Percentiles rank a stretch among this genome's conserved stretches.
phyloP scores from a whole-genome alignment of 768 basidiomycete genomes.

The Collybia nuda region DNA sequence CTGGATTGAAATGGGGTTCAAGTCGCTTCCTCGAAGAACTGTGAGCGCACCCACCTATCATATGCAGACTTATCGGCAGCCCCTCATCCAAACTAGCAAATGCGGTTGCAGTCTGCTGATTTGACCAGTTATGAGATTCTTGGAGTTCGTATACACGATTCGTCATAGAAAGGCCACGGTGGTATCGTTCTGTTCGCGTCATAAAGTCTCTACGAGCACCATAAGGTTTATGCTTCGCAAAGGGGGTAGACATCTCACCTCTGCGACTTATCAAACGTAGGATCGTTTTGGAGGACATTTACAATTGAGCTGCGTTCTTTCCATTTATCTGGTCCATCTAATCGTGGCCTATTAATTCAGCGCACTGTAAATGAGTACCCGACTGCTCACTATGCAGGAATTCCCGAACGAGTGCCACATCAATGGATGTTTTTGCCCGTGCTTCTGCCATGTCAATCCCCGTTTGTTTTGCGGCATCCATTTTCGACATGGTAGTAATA shows the following conservation, averaged over 20 bases:
- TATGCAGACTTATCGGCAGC: constrained; percentile 43
- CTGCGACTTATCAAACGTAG: constrained; percentile 56
- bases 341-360: neutral
- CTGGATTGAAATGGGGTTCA: constrained; percentile 22
- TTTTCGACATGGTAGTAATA: neutral
- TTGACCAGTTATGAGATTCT: constrained; percentile 51
- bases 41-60: constrained; percentile 30
- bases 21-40: constrained; percentile 3
- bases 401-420: constrained; percentile 40
- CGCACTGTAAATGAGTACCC: neutral
- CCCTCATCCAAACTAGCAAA: constrained; percentile 49
- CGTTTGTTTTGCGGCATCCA: constrained; percentile 45
- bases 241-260: constrained; percentile 33
- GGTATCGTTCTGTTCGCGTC: constrained; percentile 56
- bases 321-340: constrained; percentile 55
- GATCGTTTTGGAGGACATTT: constrained; percentile 48
- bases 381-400: constrained; percentile 49
- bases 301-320: constrained; percentile 44
- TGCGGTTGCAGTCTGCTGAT: constrained; percentile 46
- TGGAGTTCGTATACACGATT: constrained; percentile 62
- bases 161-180: constrained; percentile 51
- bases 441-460: constrained; percentile 53
- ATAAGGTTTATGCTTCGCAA: neutral
- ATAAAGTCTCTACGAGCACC: constrained; percentile 47
- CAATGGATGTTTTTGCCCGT: constrained; percentile 40